Conservation (phyloP, 2,329 filamentous ascomycete species). For the Fusarium heterosporum region DNA sequence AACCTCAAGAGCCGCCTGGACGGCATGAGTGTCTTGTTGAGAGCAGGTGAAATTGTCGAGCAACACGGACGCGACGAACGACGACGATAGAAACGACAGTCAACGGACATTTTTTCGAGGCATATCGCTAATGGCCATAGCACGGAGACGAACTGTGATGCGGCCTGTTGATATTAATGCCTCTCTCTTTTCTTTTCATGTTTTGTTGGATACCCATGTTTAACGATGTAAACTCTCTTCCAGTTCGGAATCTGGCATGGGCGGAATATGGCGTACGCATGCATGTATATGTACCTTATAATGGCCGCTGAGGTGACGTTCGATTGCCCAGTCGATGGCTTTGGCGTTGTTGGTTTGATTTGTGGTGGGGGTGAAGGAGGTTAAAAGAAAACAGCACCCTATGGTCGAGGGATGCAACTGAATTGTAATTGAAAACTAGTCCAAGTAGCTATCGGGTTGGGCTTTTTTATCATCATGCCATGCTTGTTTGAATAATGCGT, state of each 20-base stretch:
- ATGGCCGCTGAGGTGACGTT: slow-evolving; percentile 24
- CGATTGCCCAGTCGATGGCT: slow-evolving; percentile 14
- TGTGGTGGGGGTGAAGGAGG: background rate
- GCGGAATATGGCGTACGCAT: slow-evolving; percentile 2
- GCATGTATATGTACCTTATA: slow-evolving; percentile 4
- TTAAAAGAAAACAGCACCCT: slow-evolving; percentile 18
- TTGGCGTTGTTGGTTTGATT: slow-evolving; percentile 25
- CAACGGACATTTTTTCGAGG: background rate
- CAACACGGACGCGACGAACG: slow-evolving; percentile 50
- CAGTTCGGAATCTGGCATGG: slow-evolving; percentile 9
- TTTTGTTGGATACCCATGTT: slow-evolving; percentile 39
- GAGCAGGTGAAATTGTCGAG: slow-evolving; percentile 70
- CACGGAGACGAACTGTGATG: background rate
- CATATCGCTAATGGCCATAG: slow-evolving; percentile 2
- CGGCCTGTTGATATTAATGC: background rate
- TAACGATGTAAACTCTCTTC: slow-evolving; percentile 29
- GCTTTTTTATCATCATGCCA: background rate
- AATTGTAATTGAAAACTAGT: background rate
- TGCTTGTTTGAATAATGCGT: background rate
- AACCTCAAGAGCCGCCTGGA: slow-evolving; percentile 56
- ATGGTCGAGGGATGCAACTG: background rate
- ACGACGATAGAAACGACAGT: slow-evolving; percentile 16
- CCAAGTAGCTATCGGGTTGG: background rate
- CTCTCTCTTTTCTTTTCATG: slow-evolving; percentile 23
- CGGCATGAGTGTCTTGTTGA: slow-evolving; percentile 69